Conservation (phyloP, 805 yeast species). For the Pichia scutulata region DNA sequence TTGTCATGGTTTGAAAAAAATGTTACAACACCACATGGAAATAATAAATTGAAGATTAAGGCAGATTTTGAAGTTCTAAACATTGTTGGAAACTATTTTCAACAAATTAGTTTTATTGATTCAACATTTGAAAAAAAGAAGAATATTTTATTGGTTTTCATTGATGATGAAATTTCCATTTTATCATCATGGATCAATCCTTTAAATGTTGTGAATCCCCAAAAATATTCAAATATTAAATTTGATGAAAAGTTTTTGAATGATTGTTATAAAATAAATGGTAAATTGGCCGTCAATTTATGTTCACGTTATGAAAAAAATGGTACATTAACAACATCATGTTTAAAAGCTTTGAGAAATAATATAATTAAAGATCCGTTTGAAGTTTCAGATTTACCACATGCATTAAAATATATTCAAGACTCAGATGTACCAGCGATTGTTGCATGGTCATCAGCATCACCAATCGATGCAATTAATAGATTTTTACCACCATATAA, state of each 20-base stretch:
- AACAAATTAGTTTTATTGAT: constrained; percentile 17
- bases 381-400: constrained; percentile 46
- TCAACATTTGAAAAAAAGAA: constrained; percentile 40
- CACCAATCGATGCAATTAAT: constrained; percentile 81
- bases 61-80: constrained; percentile 57
- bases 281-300: constrained; percentile 65
- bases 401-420: constrained; percentile 49
- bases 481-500: constrained; percentile 72
- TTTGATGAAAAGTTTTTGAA: constrained; percentile 37
- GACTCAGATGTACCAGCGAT: constrained; percentile 15
- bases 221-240: constrained; percentile 25
- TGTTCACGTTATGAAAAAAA: constrained; percentile 44
- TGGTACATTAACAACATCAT: constrained; percentile 23
- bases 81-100: constrained; percentile 36
- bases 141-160: constrained; percentile 48
- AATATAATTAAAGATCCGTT: constrained; percentile 52
- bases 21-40: constrained; percentile 74
- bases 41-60: constrained; percentile 62
- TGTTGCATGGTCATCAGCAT: constrained; percentile 61
- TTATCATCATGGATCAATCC: constrained; percentile 75
- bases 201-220: constrained; percentile 28
- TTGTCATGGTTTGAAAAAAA: constrained; percentile 71
- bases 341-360: constrained; percentile 32
- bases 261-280: constrained; percentile 58
- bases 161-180: constrained; percentile 68